Evolutionary conservation across 352 stramenopile species (phyloP).

Genomic region (Phytopythium mirpurense): DNA sequence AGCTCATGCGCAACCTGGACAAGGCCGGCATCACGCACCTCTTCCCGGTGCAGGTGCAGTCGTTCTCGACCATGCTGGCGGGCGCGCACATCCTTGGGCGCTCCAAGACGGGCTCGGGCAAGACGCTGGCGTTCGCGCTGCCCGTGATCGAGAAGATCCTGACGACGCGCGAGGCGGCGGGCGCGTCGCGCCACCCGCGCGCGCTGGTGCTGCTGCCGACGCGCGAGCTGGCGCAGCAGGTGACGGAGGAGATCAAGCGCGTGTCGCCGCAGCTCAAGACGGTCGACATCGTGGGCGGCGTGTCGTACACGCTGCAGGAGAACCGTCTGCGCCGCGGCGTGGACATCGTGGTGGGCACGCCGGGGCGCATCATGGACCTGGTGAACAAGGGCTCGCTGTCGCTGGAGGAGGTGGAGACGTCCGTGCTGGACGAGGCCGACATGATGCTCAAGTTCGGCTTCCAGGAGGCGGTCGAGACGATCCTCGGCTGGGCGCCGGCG

Average conservation of each 20-base stretch:
- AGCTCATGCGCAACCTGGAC: slow-evolving; percentile 54
- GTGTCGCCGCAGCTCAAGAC: slow-evolving; percentile 88
- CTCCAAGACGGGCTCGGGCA: slow-evolving; percentile 79
- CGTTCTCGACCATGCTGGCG: slow-evolving; percentile 77
- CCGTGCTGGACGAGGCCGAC: slow-evolving; percentile 79
- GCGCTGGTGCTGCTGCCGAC: slow-evolving; percentile 96
- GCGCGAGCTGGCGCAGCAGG: slow-evolving; percentile 96
- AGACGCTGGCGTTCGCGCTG: slow-evolving; percentile 73
- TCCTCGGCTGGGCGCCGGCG: slow-evolving; percentile 56
- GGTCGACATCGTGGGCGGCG: slow-evolving; percentile 77
- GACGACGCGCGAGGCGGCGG: slow-evolving; percentile 22
- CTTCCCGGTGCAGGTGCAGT: slow-evolving; percentile 81
- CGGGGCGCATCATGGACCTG: slow-evolving; percentile 66
- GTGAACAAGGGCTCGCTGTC: slow-evolving; percentile 68
- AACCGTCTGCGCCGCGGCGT: slow-evolving; percentile 64
- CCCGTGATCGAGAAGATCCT: slow-evolving; percentile 76
- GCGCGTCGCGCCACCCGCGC: slow-evolving; percentile 54
- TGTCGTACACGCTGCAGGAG: slow-evolving; percentile 66
- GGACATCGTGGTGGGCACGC: slow-evolving; percentile 74
- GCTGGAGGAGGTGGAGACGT: slow-evolving; percentile 75
- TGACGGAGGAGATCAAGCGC: slow-evolving; percentile 87
- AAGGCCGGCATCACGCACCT: slow-evolving; percentile 69
- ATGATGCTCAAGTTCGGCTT: slow-evolving; percentile 85
- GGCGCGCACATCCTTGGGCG: slow-evolving; percentile 76
- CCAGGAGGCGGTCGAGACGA: slow-evolving; percentile 59